Evolutionary conservation across 331 rosid genomes (phyloP).

Genomic region (Telfairia occidentalis): DNA sequence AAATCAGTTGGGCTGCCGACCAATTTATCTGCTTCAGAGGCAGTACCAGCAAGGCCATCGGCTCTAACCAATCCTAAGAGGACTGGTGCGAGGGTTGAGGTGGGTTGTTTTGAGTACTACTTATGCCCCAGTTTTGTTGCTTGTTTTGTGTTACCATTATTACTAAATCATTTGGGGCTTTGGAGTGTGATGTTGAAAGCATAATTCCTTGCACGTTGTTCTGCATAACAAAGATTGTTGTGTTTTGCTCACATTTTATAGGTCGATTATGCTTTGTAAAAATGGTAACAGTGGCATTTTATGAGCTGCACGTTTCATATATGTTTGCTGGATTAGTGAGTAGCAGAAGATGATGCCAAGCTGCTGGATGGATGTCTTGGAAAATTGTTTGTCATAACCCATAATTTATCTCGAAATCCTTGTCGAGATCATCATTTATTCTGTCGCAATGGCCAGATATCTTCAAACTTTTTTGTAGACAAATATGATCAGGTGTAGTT

Average conservation of each 20-base stretch:
- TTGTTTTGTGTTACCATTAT: not conserved
- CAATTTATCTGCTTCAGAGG: constrained; percentile 14
- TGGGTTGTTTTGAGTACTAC: constrained; percentile 23
- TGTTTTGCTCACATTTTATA: not conserved
- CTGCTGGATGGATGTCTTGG: not conserved
- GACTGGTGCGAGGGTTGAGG: constrained; percentile 49
- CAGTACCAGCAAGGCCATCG: constrained; percentile 10
- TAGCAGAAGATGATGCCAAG: not conserved
- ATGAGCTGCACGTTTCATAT: not conserved
- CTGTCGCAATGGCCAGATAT: not conserved
- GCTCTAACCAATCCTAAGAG: constrained; percentile 34
- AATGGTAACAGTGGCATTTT: not conserved
- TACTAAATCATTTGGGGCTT: not conserved
- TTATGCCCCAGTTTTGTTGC: constrained; percentile 1
- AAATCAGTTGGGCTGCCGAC: constrained; percentile 5
- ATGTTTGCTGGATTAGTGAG: not conserved
- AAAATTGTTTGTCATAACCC: not conserved
- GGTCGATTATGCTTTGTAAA: not conserved
- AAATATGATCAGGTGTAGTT: constrained; percentile 18
- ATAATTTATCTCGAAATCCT: not conserved
- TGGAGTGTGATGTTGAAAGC: not conserved
- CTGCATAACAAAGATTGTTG: not conserved
- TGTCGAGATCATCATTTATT: not conserved
- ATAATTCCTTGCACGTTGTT: not conserved
- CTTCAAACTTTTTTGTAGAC: not conserved